Evolutionary conservation across 2,329 filamentous ascomycete genomes (phyloP).

Genomic region (Monascus ruber): DNA sequence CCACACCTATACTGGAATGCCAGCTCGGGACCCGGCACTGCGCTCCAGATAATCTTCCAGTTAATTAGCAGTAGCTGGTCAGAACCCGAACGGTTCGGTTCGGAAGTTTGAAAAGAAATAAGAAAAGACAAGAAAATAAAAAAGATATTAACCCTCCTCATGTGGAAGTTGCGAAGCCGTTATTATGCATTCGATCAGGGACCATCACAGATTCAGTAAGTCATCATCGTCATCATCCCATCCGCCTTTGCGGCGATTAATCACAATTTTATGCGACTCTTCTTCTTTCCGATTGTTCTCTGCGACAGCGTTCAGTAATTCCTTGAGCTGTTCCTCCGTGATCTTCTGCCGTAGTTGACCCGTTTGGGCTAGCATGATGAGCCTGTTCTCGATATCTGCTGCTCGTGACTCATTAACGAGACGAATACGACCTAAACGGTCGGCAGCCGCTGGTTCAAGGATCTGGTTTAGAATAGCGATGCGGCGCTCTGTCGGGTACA

Average conservation of each 20-base stretch:
- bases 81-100: no score
- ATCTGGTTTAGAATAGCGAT: slow-evolving; percentile 70
- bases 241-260: slow-evolving; percentile 68
- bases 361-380: slow-evolving; percentile 80
- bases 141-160: no score
- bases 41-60: no score
- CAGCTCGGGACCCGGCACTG: no score
- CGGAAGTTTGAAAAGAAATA: no score
- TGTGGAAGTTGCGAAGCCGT: no score
- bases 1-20: no score
- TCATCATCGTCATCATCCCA: slow-evolving; percentile 69
- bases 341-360: slow-evolving; percentile 83
- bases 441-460: slow-evolving; percentile 83
- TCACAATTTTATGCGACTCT: slow-evolving; percentile 72
- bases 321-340: slow-evolving; percentile 86
- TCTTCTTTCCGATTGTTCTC: slow-evolving; percentile 52
- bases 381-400: slow-evolving; percentile 76
- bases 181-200: not conserved
- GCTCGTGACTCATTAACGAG: slow-evolving; percentile 91
- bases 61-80: no score
- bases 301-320: slow-evolving; percentile 71
- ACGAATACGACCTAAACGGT: slow-evolving; percentile 85
- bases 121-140: no score
- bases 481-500: slow-evolving; percentile 19
- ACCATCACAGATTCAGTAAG: slow-evolving; percentile 28